These are phyloP conservation scores for Leucoagaricus sp. DNA, from an alignment of 1,284 basidiomycete genomes.

Conservation along the genomic window DNA sequence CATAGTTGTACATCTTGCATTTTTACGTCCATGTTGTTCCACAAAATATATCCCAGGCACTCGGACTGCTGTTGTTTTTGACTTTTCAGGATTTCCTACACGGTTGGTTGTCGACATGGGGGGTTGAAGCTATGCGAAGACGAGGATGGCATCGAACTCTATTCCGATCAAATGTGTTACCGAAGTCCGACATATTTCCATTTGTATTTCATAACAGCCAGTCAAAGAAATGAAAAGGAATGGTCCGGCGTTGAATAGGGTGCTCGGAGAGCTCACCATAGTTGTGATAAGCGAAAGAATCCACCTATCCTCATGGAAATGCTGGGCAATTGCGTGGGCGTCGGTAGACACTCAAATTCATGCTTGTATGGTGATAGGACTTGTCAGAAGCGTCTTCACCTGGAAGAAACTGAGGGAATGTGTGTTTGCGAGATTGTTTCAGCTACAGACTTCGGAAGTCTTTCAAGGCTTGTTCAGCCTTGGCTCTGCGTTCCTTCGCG, in stretches of 20 bases:
- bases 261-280: neutral
- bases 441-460: conserved; percentile 46
- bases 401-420: neutral
- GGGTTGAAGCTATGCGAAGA: neutral
- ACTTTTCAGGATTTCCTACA: neutral
- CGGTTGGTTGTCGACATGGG: neutral
- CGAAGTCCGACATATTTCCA: conserved; percentile 9
- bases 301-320: no score
- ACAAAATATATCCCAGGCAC: no score
- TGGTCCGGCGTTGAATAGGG: neutral
- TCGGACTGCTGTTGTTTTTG: no score
- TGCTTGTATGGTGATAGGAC: neutral
- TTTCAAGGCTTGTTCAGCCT: conserved; percentile 59
- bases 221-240: neutral
- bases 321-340: no score
- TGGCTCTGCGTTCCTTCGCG: conserved; percentile 60
- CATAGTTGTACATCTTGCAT: no score
- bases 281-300: no score
- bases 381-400: neutral
- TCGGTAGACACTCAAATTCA: no score
- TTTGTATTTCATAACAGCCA: neutral
- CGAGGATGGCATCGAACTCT: neutral
- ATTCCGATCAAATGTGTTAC: conserved; percentile 1
- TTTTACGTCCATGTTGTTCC: no score
- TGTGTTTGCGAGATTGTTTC: neutral